Evolutionary conservation across 73 alveolate genomes (phyloP), one percentile per base, ranked within the genome.

Genomic region (Paramecium caudatum): DNA sequence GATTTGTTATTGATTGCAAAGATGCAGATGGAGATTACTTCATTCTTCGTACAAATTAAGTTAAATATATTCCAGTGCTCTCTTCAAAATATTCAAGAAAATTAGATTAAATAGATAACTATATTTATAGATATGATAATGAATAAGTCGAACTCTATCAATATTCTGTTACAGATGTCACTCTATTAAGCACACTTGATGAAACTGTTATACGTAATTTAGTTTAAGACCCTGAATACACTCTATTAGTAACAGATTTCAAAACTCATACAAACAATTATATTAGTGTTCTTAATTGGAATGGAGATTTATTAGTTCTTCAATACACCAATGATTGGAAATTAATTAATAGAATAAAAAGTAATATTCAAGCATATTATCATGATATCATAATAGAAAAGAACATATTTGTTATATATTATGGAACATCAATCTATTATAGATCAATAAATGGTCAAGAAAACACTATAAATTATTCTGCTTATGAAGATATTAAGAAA

Each of bases 201-300:
- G 23, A 21, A 12, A 23, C 17, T 55, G 17, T 9, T 0, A 4
- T 55, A 8, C 23, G 16, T 10, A 23, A 3, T 1, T 25, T 55
- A 23, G 23, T 55, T 27, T 10, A 55, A 17, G 5, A 55, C 4
- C 46, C 8, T 0, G 23, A 17, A 1, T 55, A 27, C 16, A 17
- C 23, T 10, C 17, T 55, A 15, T 23, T 27, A 10, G 30, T 55
- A 55, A 55, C 13, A 55, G 80, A 55, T 23, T 55, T 55, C 30
- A 2, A 55, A 55, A 55, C 80, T 55, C 80, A 55, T 55, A 55
- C 80, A 55, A 55, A 55, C 3, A 43, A 43, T 27, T 55, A 15
- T 37, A 23, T 55, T 55, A 55, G 80, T 55, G 30, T 55, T 1
- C 3, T 55, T 37, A 55, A 55, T 55, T 16, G n/a, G 13, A 8